Evolutionary conservation across 1,284 basidiomycete genomes (phyloP).

Genomic region (Apiotrichum laibachii): DNA sequence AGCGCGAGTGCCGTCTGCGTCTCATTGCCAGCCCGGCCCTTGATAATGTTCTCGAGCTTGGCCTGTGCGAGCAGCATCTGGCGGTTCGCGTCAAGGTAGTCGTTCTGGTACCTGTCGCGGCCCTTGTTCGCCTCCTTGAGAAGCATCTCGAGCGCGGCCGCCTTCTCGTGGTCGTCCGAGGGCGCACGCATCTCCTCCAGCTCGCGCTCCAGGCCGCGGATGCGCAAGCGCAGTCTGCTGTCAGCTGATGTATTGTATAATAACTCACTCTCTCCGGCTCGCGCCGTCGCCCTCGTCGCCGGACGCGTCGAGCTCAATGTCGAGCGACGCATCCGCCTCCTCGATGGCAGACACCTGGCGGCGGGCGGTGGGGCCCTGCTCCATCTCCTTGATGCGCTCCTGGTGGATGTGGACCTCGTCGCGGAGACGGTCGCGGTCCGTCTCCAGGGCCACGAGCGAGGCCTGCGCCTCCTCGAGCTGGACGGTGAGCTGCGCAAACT

Average conservation of each 20-base stretch:
- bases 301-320: constrained; percentile 53
- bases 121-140: constrained; percentile 85
- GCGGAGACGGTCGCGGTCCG: constrained; percentile 71
- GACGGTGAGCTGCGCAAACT: constrained; percentile 65
- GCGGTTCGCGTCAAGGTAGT: constrained; percentile 80
- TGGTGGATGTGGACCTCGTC: constrained; percentile 86
- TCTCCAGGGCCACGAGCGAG: constrained; percentile 60
- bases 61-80: constrained; percentile 77
- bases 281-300: constrained; percentile 63
- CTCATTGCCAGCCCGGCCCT: constrained; percentile 74
- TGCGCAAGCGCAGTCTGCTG: constrained; percentile 56
- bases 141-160: constrained; percentile 82
- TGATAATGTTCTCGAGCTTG: constrained; percentile 82
- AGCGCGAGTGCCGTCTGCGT: constrained; percentile 83
- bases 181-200: constrained; percentile 64
- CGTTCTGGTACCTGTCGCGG: constrained; percentile 83
- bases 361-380: constrained; percentile 44
- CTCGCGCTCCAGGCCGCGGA: constrained; percentile 78
- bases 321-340: constrained; percentile 33
- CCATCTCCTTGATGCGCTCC: constrained; percentile 85
- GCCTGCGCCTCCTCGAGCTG: constrained; percentile 72
- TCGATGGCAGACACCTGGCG: not conserved
- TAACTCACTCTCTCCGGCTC: constrained; percentile 60
- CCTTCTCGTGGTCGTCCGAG: constrained; percentile 54
- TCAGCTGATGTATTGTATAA: constrained; percentile 16